Evolutionary conservation across 768 basidiomycete genomes (phyloP).

Genomic region (Xanthoconium purpureum): DNA sequence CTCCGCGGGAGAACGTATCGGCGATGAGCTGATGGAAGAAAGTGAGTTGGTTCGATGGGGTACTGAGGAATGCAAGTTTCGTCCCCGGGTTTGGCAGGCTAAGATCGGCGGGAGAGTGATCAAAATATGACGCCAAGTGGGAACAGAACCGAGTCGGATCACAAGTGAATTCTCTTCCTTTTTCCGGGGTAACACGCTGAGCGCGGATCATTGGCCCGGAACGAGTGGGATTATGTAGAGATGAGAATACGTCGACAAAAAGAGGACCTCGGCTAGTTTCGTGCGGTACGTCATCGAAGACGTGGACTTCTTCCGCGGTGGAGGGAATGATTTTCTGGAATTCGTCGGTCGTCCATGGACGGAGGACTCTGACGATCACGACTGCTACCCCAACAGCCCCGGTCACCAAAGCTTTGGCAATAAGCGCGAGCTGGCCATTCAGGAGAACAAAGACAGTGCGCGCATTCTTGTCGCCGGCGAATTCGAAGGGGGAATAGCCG

Average conservation of each 20-base stretch:
- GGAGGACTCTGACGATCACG: conserved; percentile 72
- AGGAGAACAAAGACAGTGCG: conserved; percentile 64
- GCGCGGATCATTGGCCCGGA: conserved; percentile 44
- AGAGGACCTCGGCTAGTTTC: conserved; percentile 59
- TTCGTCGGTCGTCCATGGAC: conserved; percentile 76
- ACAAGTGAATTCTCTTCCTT: conserved; percentile 50
- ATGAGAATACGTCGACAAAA: conserved; percentile 68
- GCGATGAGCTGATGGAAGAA: conserved; percentile 48
- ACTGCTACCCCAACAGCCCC: conserved; percentile 54
- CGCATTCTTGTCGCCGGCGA: conserved; percentile 63
- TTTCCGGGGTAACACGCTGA: conserved; percentile 57
- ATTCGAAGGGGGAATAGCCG: conserved; percentile 78
- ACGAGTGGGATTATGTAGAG: conserved; percentile 43
- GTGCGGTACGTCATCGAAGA: conserved; percentile 76
- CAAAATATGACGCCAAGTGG: conserved; percentile 34
- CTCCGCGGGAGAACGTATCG: conserved; percentile 52
- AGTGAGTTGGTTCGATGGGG: conserved; percentile 44
- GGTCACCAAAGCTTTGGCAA: conserved; percentile 50
- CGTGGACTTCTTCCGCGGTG: conserved; percentile 57
- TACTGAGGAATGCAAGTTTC: conserved; percentile 55
- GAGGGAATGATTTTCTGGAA: conserved; percentile 59
- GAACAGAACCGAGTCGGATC: conserved; percentile 41
- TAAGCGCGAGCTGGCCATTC: conserved; percentile 75
- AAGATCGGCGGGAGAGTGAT: conserved; percentile 27
- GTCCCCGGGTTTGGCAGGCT: conserved; percentile 25